Base-by-base conservation (phyloP, 2,329 filamentous ascomycete genomes). In the Pyricularia grisea region DNA sequence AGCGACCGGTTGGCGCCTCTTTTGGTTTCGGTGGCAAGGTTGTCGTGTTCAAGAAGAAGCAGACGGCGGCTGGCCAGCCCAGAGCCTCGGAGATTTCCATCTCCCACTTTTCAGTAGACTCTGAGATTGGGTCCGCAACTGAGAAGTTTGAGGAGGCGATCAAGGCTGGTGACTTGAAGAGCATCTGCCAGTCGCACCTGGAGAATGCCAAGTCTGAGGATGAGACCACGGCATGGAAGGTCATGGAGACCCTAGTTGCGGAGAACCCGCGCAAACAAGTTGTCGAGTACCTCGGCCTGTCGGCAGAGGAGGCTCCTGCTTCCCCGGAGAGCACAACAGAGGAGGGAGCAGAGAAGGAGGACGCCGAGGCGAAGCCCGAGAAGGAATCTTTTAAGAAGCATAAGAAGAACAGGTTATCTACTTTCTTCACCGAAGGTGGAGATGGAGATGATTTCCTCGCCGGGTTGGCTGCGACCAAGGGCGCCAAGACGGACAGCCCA, bases 21-120 rank as follows among this genome's bases (percentile, higher is more conserved):
- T 99, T 99, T 80, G 95, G 93, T 0, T 99, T 98, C 77, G 95
- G 95, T 68, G 95, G 96, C 68, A 97, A 97, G 78, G 84, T 99
- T 27, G 88, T 98, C 20, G 87, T 89, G 69, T 89, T 97, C 79
- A 85, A 86, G 71, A 82, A 87, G 70, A 83, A 84, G 61, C 78
- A 87, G 66, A 76, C 83, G 0, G 85, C 87, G 66, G 78, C 89
- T 42, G 89, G 88, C 4, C 90, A 92, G 71, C 86, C 85, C 58
- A 80, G 85, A 50, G 84, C 86, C 2, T 97, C 94, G 10, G 93
- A 91, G 77, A 84, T 99, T 66, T 85, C 87, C 72, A 94, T 99
- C 69, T 91, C 91, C 0, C 89, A 89, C n/a, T 97, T 97, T 76
- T 92, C 93, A 31, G 89, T 94, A 6, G 95, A 99, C 77, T 90